These are phyloP conservation scores for Blumeriella jaapii DNA, from an alignment of 2,329 filamentous ascomycete species.

Conservation along the genomic window DNA sequence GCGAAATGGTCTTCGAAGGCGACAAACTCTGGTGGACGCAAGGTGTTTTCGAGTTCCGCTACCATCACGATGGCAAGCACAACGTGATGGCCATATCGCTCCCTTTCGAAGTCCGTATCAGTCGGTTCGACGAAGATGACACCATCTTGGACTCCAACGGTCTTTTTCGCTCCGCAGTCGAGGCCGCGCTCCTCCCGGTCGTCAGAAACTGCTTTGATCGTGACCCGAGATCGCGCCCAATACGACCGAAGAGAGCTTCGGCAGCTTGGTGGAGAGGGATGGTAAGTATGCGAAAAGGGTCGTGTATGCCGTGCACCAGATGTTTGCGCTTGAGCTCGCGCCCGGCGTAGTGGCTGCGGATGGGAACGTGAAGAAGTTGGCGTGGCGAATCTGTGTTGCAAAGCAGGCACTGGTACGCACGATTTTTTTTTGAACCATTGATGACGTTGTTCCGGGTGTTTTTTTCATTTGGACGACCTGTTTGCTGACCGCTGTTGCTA, in stretches of 20 bases:
- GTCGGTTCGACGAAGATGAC: conserved; percentile 67
- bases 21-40: conserved; percentile 97
- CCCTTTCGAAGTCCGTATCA: conserved; percentile 82
- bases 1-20: conserved; percentile 78
- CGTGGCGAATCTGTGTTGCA: conserved; percentile 90
- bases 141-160: conserved; percentile 37
- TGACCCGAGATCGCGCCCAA: conserved; percentile 84
- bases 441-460: conserved; percentile 2
- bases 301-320: conserved; percentile 88
- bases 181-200: conserved; percentile 66
- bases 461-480: neutral
- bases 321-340: conserved; percentile 95
- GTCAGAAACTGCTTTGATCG: conserved; percentile 88
- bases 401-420: conserved; percentile 73
- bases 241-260: conserved; percentile 70
- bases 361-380: conserved; percentile 78
- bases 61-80: conserved; percentile 88
- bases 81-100: conserved; percentile 89
- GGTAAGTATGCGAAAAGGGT: conserved; percentile 81
- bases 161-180: conserved; percentile 57
- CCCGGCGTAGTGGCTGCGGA: conserved; percentile 87
- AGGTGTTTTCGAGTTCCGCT: conserved; percentile 92
- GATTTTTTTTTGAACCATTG: conserved; percentile 3
- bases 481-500: neutral
- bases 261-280: conserved; percentile 72